These are phyloP conservation scores for Diaporthe amygdali DNA, from an alignment of 2,329 filamentous ascomycete species.

Conservation along the genomic window DNA sequence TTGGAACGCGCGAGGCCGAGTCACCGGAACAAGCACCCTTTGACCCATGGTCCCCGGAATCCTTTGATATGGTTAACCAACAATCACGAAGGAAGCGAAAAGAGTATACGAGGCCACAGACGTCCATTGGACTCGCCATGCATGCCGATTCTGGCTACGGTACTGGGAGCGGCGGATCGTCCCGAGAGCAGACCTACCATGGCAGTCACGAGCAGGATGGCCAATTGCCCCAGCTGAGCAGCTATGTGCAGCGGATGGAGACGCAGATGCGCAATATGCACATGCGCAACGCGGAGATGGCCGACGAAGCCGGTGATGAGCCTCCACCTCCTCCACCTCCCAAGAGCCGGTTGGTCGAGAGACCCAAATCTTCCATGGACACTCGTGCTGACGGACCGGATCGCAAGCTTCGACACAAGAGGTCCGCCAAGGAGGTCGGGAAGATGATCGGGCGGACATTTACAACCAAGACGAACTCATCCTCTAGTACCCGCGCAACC, in stretches of 20 bases:
- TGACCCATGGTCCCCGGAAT: conserved; percentile 90
- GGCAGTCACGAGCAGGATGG: conserved; percentile 50
- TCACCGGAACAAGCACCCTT: conserved; percentile 56
- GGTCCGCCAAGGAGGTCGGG: conserved; percentile 80
- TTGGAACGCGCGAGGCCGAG: conserved; percentile 66
- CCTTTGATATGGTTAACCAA: conserved; percentile 67
- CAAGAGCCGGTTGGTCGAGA: conserved; percentile 55
- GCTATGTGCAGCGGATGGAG: conserved; percentile 93
- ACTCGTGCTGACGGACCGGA: conserved; percentile 44
- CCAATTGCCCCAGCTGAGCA: conserved; percentile 74
- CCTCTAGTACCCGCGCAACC: conserved; percentile 72
- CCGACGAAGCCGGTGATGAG: conserved; percentile 41
- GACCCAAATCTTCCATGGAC: conserved; percentile 65
- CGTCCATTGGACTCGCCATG: conserved; percentile 72
- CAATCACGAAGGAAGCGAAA: conserved; percentile 41
- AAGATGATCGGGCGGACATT: conserved; percentile 77
- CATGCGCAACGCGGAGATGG: conserved; percentile 52
- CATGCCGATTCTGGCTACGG: conserved; percentile 64
- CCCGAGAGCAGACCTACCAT: conserved; percentile 51
- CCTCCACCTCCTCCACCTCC: conserved; percentile 67
- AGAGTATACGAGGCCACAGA: conserved; percentile 62
- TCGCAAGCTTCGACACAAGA: conserved; percentile 64
- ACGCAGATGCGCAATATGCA: conserved; percentile 77
- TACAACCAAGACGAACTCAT: conserved; percentile 86
- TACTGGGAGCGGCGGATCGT: conserved; percentile 60